Percentiles rank a stretch among this genome's conserved stretches.
Evolutionary conservation across 148 eudicot genomes (phyloP).

Genomic region (Gaultheria prostrata): DNA sequence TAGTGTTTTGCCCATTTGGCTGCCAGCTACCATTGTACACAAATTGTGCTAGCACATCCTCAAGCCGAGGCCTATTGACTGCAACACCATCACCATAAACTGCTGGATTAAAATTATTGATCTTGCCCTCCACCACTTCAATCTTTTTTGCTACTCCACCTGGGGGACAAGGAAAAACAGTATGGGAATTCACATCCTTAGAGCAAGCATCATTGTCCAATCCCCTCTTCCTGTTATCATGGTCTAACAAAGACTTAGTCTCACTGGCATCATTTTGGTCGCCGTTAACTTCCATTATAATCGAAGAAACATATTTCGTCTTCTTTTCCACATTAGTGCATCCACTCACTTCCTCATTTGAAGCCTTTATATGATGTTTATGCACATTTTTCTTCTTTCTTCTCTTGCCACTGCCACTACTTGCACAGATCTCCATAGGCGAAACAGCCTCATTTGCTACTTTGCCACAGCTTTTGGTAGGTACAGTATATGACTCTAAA

Average conservation of each 20-base stretch:
- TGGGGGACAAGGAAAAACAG: background rate
- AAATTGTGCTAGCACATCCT: slow-evolving; percentile 36
- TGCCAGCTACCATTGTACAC: slow-evolving; percentile 22
- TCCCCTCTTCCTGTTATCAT: background rate
- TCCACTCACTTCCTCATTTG: background rate
- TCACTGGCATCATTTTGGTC: background rate
- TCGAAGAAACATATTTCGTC: background rate
- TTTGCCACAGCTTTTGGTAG: background rate
- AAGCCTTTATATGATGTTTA: background rate
- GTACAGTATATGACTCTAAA: background rate
- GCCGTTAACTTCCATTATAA: background rate
- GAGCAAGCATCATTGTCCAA: background rate
- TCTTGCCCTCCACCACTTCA: background rate
- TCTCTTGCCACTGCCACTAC: background rate
- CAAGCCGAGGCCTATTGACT: slow-evolving; percentile 13
- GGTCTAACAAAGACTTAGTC: background rate
- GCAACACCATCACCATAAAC: background rate
- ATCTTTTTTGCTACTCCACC: background rate
- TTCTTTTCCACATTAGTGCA: background rate
- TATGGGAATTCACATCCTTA: background rate
- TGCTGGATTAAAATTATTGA: background rate
- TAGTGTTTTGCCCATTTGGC: background rate
- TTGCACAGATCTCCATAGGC: background rate
- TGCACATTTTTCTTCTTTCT: background rate
- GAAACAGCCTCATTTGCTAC: background rate